Evolutionary conservation across 1,284 basidiomycete genomes (phyloP), one percentile per base, ranked within the genome.

Genomic region (Cystobasidium slooffiae): DNA sequence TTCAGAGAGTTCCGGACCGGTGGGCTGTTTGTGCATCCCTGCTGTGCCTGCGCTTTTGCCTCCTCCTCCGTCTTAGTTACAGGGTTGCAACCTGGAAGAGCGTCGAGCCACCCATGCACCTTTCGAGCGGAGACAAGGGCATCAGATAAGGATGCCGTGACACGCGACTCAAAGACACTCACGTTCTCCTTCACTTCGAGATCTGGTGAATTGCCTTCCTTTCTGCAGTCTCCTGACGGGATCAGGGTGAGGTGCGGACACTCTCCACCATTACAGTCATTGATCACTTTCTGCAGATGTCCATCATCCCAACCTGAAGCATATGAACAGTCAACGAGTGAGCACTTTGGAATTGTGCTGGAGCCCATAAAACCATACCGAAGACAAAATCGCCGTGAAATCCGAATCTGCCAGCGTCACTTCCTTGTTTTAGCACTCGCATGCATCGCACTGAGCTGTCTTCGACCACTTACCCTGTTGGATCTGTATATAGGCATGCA

Each of bases 31-130:
- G 55, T 56, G 55, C 55, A 56, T 14, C 16, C 16, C 6, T 56
- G 3, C 14, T 14, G 16, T 14, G 4, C 55, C 14, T 56, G 14
- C 16, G 55, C 18, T 4, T 22, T n/a, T 18, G 59, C 59, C 59
- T 62, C 59, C 39, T 39, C 59, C 59, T 62, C 59, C 16, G 59
- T 62, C 31, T 37, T 58, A 12, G 67, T 58, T 1, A 58, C 10
- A 41, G 67, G 37, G 39, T 58, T 68, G 52, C 67, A 68, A 8
- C 67, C 67, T 3, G 67, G 67, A 10, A 68, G 52, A 14, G 52
- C 52, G 37, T 10, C 16, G 14, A 68, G 53, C n/a, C 43, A 44
- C 52, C 67, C 67, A 43, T 68, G 44, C 22, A 68, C 46, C 67
- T 68, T 31, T 31, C 31, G 31, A 31, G 31, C 31, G 31, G 31